Percentiles rank a stretch among this genome's conserved stretches.
These are phyloP conservation scores for Chenopodium suecicum DNA, from an alignment of 148 eudicot genomes.

Conservation along the genomic window DNA sequence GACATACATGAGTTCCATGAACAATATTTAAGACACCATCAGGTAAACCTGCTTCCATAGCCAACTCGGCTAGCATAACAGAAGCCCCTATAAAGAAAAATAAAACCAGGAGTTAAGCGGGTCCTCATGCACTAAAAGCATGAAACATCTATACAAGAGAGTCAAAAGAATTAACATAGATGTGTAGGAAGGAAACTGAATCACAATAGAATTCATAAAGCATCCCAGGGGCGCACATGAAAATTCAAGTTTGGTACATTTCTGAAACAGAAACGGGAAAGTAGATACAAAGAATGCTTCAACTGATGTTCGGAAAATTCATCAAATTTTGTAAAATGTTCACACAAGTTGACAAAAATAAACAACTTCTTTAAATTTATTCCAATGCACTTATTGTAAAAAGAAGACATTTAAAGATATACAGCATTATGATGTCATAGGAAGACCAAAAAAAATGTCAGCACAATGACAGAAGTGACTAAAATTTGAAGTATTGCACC, in stretches of 20 bases:
- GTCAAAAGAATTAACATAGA: neutral
- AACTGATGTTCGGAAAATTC: too few species aligned
- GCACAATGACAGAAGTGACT: neutral
- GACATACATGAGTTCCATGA: constrained; percentile 89
- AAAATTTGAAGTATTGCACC: neutral
- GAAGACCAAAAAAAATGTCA: neutral
- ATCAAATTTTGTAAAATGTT: too few species aligned
- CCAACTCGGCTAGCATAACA: constrained; percentile 86
- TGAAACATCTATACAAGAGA: neutral
- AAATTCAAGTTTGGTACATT: neutral
- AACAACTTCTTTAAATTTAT: too few species aligned
- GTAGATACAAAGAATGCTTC: too few species aligned
- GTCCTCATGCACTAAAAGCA: neutral
- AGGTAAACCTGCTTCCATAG: constrained; percentile 98
- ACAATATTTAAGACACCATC: constrained; percentile 90
- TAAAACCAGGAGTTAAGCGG: constrained; percentile 7
- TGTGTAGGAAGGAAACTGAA: neutral
- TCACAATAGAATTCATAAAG: neutral
- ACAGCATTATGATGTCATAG: neutral
- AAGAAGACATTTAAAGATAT: neutral
- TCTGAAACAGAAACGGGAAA: too few species aligned
- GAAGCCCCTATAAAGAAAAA: constrained; percentile 69
- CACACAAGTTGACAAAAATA: too few species aligned
- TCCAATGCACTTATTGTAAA: too few species aligned
- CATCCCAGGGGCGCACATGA: neutral